phyloP scores from a whole-genome alignment of 371 early-diverging fungal genomes.

The Lichtheimia corymbifera region DNA sequence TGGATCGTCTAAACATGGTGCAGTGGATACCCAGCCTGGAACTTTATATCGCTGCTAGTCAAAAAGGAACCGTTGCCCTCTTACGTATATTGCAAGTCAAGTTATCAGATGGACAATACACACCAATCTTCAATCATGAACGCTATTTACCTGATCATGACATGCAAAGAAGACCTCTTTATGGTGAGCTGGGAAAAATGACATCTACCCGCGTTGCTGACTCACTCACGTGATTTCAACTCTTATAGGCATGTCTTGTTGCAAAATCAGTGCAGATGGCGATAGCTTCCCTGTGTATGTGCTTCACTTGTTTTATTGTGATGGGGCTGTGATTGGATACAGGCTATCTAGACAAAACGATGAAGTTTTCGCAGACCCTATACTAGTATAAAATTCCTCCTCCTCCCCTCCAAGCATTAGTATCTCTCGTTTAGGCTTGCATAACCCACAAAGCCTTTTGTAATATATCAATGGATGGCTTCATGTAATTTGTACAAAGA shows the following conservation, averaged over 20 bases:
- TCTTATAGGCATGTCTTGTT: background rate
- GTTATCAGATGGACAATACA: slow-evolving; percentile 28
- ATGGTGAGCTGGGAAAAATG: slow-evolving; percentile 26
- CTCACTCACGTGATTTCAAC: background rate
- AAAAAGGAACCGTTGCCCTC: slow-evolving; percentile 48
- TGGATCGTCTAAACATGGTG: slow-evolving; percentile 44
- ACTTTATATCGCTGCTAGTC: slow-evolving; percentile 37
- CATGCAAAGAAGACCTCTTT: slow-evolving; percentile 34
- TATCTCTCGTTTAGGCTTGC: too few relatives aligned
- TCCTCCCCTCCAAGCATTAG: too few relatives aligned
- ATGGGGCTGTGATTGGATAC: background rate
- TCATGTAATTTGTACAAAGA: too few relatives aligned
- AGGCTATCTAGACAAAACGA: background rate
- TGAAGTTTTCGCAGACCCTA: background rate
- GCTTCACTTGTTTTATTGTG: background rate
- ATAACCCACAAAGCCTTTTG: too few relatives aligned
- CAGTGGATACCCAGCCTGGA: slow-evolving; percentile 53
- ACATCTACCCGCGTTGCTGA: background rate
- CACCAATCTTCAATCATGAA: slow-evolving; percentile 43
- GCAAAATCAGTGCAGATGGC: background rate
- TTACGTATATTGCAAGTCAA: slow-evolving; percentile 39
- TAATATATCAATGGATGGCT: too few relatives aligned
- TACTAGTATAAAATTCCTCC: too few relatives aligned
- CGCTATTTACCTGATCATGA: slow-evolving; percentile 33
- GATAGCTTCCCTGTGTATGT: background rate